Percentiles rank a stretch among this genome's conserved stretches.
These are phyloP conservation scores for Trametes versicolor DNA, from an alignment of 1,284 basidiomycete species.

Conservation along the genomic window DNA sequence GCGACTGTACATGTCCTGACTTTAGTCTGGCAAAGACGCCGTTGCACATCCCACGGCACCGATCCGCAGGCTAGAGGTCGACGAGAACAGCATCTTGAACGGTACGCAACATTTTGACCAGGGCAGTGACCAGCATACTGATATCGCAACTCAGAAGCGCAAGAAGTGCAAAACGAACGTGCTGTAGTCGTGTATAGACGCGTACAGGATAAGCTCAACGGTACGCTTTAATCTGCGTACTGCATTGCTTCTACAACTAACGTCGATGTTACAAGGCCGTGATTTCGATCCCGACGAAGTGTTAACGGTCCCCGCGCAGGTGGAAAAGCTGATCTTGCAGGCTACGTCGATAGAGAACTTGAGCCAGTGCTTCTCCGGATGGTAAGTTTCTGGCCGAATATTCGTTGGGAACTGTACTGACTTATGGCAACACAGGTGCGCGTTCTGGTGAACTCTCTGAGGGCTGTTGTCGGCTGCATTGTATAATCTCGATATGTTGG, in stretches of 20 bases:
- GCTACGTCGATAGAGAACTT: conserved; percentile 93
- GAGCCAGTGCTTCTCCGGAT: conserved; percentile 96
- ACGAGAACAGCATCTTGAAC: conserved; percentile 86
- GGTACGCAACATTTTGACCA: conserved; percentile 52
- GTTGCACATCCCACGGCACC: conserved; percentile 79
- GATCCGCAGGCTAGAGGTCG: conserved; percentile 77
- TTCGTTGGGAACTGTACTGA: neutral
- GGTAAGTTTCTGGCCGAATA: conserved; percentile 58
- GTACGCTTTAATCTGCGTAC: conserved; percentile 50
- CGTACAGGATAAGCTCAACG: conserved; percentile 93
- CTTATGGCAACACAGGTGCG: conserved; percentile 46
- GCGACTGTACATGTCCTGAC: conserved; percentile 20
- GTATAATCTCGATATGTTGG: conserved; percentile 32
- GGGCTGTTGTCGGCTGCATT: conserved; percentile 17
- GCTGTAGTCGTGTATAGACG: conserved; percentile 93
- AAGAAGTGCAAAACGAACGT: conserved; percentile 91
- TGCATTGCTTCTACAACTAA: conserved; percentile 14
- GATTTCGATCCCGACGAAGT: conserved; percentile 89
- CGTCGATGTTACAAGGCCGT: conserved; percentile 60
- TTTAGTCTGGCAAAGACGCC: conserved; percentile 48
- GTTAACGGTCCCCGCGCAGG: conserved; percentile 83
- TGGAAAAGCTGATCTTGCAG: conserved; percentile 91
- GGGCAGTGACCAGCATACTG: conserved; percentile 23
- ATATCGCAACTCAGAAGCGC: conserved; percentile 57
- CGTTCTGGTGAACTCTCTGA: conserved; percentile 49